Evolutionary conservation across 2,329 filamentous ascomycete genomes (phyloP).

Genomic region (Aplosporella prunicola): DNA sequence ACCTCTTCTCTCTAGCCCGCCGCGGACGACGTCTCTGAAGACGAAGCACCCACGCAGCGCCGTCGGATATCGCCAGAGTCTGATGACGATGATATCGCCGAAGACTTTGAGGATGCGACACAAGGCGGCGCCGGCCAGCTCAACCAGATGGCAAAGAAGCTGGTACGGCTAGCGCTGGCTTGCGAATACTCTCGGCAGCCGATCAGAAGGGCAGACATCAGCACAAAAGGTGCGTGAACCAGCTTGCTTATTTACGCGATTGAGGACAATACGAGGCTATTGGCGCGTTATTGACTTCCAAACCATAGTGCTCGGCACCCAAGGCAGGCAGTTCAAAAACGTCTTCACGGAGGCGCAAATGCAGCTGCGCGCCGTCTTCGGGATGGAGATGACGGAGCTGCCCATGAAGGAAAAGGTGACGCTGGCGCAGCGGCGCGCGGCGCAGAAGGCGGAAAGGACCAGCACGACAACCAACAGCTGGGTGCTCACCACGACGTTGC

Average conservation of each 20-base stretch:
- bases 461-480: constrained; percentile 53
- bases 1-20: neutral
- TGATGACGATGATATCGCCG: constrained; percentile 3
- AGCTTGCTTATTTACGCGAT: no score
- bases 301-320: constrained; percentile 58
- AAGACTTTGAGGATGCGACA: neutral
- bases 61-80: constrained; percentile 6
- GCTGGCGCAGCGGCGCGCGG: constrained; percentile 63
- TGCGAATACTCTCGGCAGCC: constrained; percentile 51
- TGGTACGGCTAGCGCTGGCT: constrained; percentile 52
- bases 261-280: neutral
- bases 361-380: constrained; percentile 63
- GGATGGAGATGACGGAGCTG: constrained; percentile 86
- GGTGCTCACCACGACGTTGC: constrained; percentile 66
- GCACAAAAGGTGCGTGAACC: constrained; percentile 43
- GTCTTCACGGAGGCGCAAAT: constrained; percentile 71
- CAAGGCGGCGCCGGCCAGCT: constrained; percentile 1
- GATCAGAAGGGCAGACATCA: constrained; percentile 50
- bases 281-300: no score
- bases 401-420: constrained; percentile 74
- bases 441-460: constrained; percentile 42
- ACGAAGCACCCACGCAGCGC: constrained; percentile 6
- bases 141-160: constrained; percentile 46
- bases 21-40: constrained; percentile 1
- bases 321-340: constrained; percentile 60